These are phyloP conservation scores for Cytospora mali DNA, from an alignment of 2,329 filamentous ascomycete species.

Conservation along the genomic window DNA sequence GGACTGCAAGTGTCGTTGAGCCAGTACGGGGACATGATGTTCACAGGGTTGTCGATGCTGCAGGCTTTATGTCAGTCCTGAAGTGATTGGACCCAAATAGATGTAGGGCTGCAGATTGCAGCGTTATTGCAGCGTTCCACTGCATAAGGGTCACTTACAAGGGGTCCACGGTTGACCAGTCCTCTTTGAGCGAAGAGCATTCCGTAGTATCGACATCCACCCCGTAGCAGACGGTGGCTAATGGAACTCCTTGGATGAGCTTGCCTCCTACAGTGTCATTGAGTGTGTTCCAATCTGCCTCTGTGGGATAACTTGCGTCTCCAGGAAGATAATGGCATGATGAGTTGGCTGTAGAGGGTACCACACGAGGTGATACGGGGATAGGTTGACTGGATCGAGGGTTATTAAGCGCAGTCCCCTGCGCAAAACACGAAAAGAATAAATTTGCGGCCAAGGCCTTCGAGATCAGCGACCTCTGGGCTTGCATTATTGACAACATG, in stretches of 20 bases:
- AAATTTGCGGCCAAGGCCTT: too few species aligned
- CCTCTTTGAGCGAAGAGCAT: not conserved
- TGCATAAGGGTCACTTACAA: not conserved
- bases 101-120: too few species aligned
- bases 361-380: too few species aligned
- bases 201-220: not conserved
- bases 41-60: constrained; percentile 49
- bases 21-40: constrained; percentile 48
- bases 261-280: not conserved
- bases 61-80: constrained; percentile 57
- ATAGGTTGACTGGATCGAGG: too few species aligned
- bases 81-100: constrained; percentile 31
- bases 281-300: not conserved
- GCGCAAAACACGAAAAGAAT: too few species aligned
- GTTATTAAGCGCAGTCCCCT: too few species aligned
- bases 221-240: not conserved
- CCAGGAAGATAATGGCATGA: too few species aligned
- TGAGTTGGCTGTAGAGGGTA: too few species aligned
- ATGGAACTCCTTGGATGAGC: not conserved
- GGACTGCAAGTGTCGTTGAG: constrained; percentile 43
- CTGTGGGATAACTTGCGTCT: too few species aligned
- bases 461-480: too few species aligned
- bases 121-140: too few species aligned
- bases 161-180: not conserved
- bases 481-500: too few species aligned